A percentile compares a stretch with the other conserved stretches of the same genome.
Conservation (phyloP, 73 alveolate species). For the Blepharisma stoltei region DNA sequence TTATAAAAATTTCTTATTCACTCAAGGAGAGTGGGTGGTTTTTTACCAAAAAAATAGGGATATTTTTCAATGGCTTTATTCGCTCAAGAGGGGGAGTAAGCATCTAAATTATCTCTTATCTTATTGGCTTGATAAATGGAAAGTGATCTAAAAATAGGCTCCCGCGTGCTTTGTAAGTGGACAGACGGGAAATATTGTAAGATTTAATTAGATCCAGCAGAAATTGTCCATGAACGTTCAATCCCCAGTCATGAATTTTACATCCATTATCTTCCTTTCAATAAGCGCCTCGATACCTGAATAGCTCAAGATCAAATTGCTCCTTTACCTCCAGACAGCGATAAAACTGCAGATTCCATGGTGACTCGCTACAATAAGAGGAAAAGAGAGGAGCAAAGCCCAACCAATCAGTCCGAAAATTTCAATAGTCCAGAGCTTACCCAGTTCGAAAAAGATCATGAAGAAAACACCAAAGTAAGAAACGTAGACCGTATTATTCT, state of each 20-base stretch:
- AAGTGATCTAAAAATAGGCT: slow-evolving; percentile 21
- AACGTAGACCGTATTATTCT: slow-evolving; percentile 79
- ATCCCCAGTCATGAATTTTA: slow-evolving; percentile 60
- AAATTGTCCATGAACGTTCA: slow-evolving; percentile 18
- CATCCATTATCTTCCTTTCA: slow-evolving; percentile 78
- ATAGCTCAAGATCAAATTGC: slow-evolving; percentile 52
- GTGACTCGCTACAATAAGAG: slow-evolving; percentile 47
- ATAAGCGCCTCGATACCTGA: slow-evolving; percentile 94
- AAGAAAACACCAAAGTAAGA: slow-evolving; percentile 75
- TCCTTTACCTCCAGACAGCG: slow-evolving; percentile 46
- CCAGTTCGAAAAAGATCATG: slow-evolving; percentile 71
- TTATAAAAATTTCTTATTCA: too few relatives aligned
- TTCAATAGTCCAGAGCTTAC: slow-evolving; percentile 49
- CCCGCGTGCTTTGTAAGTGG: slow-evolving; percentile 28
- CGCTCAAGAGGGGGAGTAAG: too few relatives aligned
- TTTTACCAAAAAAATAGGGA: too few relatives aligned
- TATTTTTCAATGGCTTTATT: too few relatives aligned
- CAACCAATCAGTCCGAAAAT: slow-evolving; percentile 33
- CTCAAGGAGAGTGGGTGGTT: too few relatives aligned
- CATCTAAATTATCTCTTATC: too few relatives aligned
- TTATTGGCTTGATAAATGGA: too few relatives aligned
- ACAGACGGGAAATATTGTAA: slow-evolving; percentile 33
- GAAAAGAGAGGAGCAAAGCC: slow-evolving; percentile 42
- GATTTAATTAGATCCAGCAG: slow-evolving; percentile 14
- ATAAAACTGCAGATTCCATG: slow-evolving; percentile 47